Percentiles rank a stretch among this genome's conserved stretches.
Conservation (phyloP, 345 rosid genomes). For the Firmiana major region DNA sequence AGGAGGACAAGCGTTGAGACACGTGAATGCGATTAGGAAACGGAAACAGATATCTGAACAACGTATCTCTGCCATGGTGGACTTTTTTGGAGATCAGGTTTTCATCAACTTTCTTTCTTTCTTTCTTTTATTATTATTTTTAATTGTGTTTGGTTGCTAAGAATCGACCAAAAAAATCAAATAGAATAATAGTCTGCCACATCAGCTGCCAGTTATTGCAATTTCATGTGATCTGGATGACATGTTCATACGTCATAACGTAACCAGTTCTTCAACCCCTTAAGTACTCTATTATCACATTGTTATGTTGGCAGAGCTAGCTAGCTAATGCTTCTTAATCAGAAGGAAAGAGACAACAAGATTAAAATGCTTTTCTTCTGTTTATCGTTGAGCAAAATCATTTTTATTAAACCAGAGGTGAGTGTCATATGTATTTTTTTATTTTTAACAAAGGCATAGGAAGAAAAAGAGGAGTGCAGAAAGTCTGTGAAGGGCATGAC, state of each 20-base stretch:
- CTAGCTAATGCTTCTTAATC: no score
- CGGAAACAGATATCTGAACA: constrained; percentile 33
- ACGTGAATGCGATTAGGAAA: constrained; percentile 43
- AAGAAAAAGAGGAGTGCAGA: not conserved
- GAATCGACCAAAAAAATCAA: not conserved
- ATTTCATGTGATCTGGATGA: not conserved
- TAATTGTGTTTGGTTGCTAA: not conserved
- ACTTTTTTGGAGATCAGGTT: constrained; percentile 87
- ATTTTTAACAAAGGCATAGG: no score
- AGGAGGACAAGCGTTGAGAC: constrained; percentile 48
- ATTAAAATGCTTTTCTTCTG: no score
- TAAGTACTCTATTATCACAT: no score
- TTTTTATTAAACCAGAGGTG: not conserved
- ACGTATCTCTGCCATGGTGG: constrained; percentile 47
- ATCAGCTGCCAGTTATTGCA: not conserved
- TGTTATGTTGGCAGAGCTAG: no score
- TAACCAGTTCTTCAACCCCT: not conserved
- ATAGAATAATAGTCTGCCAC: not conserved
- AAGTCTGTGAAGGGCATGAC: not conserved
- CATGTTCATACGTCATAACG: not conserved
- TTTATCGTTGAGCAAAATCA: no score
- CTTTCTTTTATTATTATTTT: not conserved
- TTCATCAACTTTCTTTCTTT: not conserved
- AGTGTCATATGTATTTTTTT: no score
- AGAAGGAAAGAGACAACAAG: no score